Base-by-base conservation (phyloP, 2,329 filamentous ascomycete genomes). In the Apiospora hydei region DNA sequence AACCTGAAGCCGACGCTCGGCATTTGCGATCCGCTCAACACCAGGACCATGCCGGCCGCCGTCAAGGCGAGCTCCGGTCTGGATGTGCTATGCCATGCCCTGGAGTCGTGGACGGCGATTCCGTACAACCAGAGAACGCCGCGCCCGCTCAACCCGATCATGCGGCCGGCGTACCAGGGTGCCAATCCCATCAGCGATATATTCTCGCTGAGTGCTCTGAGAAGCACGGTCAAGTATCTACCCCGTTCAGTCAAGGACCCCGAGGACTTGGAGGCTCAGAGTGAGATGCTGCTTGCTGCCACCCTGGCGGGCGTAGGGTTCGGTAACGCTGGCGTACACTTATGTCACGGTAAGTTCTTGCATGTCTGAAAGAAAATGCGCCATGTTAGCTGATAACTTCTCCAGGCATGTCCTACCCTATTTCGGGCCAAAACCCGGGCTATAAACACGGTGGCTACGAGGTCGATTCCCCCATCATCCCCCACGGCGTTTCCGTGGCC, bases 121-220 rank as follows among this genome's bases (percentile, higher is more conserved):
- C 97, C 97, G 0, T 99, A 94, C 85, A 88, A 93, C 77, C 93
- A 98, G 86, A 91, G 96, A 69, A 90, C 87, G 0, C 96, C 96
- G 0, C 88, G 96, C 3, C 97, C 97, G 0, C 84, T 89, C 4
- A 98, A 99, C 81, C 96, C 97, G 0, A 94, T 99, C 77, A 88
- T 96, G 73, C 89, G 96, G 4, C 96, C 96, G 0, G 95, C 96
- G 0, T 99, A 99, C 80, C 96, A 99, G 82, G 96, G 96, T 53
- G 95, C 96, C 8, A 99, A 99, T 81, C 96, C 96, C 2, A 99
- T 99, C 77, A 97, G 94, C 61, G 96, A 99, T 81, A 96, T 99
- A 76, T 99, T 99, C 86, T 97, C 94, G 4, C 87, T 99, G 26
- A 92, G 94, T 77, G 95, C 96, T 0, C 88, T 99, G 7, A 88